Evolutionary conservation across 2,329 filamentous ascomycete species (phyloP), one percentile per base, ranked within the genome.

Genomic region (Aphanoascus verrucosus): DNA sequence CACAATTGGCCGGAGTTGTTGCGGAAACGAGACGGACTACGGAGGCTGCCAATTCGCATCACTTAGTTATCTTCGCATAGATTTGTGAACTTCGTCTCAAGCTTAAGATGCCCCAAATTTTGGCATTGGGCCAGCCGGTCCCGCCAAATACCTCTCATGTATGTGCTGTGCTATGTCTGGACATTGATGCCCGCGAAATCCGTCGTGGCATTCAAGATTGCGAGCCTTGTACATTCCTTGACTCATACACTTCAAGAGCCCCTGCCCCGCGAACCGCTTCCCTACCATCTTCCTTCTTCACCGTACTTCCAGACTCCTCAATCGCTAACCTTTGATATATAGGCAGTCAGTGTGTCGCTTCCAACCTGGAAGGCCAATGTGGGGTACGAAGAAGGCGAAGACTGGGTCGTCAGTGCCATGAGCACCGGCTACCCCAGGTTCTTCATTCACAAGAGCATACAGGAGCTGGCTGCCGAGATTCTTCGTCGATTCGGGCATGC

Each of bases 291-390:
- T 17, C 40, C 9, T 42, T 1, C 35, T 19, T 34, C 14, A 28
- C 28, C 11, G 11, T 47, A 31, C 12, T 17, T 19, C 2, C 5
- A 34, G 31, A 2, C 14, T 32, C 5, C 32, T 15, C 2, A 15
- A 15, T 19, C 20, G 15, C 35, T 49, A 37, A 23, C 41, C 7
- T 31, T 50, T 12, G 20, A 41, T n/a, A 42, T 9, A 45, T 52
- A 96, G 90, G 93, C 91, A 59, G 88, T 97, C 59, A 97, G 91
- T 68, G 91, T 97, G 41, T 97, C 93, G 14, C 75, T 98, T 23
- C 93, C 93, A 38, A 94, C 89, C 71, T 98, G 93, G 93, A 78
- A 77, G 60, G 77, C 89, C 59, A 97, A 94, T 63, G 77, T 98
- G 38, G 91, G 82, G 40, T 98, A 98, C 65, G 93, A 98, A 69